phyloP scores from a whole-genome alignment of 108 stramenopile species.

The Conticribra guillardii region DNA sequence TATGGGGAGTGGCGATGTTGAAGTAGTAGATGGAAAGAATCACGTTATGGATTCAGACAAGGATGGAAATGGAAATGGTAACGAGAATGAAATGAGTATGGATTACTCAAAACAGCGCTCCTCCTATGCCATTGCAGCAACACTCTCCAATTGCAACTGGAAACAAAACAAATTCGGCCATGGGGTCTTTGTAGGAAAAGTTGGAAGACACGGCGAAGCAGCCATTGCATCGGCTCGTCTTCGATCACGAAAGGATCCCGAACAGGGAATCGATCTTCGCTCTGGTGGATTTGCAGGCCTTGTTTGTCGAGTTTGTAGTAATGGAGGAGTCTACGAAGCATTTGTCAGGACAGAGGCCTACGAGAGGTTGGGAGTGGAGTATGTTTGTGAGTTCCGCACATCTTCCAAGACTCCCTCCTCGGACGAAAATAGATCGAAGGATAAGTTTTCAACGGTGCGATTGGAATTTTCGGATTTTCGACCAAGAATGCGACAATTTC shows the following conservation, averaged over 20 bases:
- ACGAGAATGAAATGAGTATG: constrained; percentile 6
- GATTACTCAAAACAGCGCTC: background rate
- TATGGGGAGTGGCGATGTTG: too few relatives aligned
- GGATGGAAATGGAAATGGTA: too few relatives aligned
- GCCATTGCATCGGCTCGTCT: constrained; percentile 72
- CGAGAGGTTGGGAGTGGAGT: constrained; percentile 77
- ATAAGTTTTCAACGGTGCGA: constrained; percentile 68
- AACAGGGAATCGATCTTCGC: constrained; percentile 70
- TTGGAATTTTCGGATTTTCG: constrained; percentile 58
- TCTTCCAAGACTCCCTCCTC: constrained; percentile 51
- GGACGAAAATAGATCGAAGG: constrained; percentile 55
- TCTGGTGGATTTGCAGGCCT: constrained; percentile 77
- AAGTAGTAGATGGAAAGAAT: too few relatives aligned
- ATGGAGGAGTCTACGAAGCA: constrained; percentile 81
- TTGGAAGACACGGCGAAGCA: constrained; percentile 63
- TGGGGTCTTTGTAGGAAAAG: constrained; percentile 79
- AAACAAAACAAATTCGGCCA: constrained; percentile 75
- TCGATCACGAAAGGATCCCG: constrained; percentile 71
- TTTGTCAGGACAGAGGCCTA: constrained; percentile 73
- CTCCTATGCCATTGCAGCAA: background rate
- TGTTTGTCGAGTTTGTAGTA: constrained; percentile 70
- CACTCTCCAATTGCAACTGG: constrained; percentile 64
- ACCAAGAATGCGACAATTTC: constrained; percentile 55
- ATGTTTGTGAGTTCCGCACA: constrained; percentile 79
- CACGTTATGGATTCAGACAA: too few relatives aligned